Conservation (phyloP, 2,329 filamentous ascomycete species). For the Colletotrichum scovillei region DNA sequence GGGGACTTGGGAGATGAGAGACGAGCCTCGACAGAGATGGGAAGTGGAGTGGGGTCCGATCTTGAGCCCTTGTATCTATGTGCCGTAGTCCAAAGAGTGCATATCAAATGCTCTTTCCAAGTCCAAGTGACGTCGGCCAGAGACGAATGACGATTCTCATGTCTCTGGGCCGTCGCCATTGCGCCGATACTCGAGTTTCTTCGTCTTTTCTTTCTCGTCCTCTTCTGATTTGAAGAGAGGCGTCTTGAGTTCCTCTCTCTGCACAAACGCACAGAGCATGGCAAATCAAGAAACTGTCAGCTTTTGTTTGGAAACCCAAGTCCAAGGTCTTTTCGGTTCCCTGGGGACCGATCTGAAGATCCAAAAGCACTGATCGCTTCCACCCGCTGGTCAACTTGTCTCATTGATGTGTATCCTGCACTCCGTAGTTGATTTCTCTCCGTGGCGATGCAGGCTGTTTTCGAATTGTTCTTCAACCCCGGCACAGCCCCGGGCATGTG, state of each 20-base stretch:
- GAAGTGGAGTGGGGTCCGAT: conserved; percentile 8
- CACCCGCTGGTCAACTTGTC: not conserved
- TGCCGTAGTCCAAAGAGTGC: not conserved
- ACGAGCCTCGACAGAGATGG: not conserved
- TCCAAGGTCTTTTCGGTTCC: not conserved
- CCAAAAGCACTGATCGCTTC: not conserved
- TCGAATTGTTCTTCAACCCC: not conserved
- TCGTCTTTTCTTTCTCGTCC: conserved; percentile 2
- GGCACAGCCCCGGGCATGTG: conserved; percentile 8
- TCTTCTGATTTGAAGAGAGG: not conserved
- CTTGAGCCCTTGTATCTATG: conserved; percentile 1
- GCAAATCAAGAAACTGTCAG: conserved; percentile 3
- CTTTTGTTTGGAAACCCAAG: not conserved
- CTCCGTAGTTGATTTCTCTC: not conserved
- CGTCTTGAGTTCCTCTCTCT: not conserved
- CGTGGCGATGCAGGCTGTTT: conserved; percentile 5
- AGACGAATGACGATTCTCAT: not conserved
- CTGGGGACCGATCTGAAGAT: not conserved
- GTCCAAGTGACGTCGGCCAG: not conserved
- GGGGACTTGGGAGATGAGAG: not conserved
- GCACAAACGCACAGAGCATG: conserved; percentile 6
- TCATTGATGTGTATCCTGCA: not conserved
- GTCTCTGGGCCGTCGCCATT: not conserved
- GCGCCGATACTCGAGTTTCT: not conserved
- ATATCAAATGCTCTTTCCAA: not conserved